These are phyloP conservation scores for Delphinella strobiligena DNA, from an alignment of 2,329 filamentous ascomycete genomes.

Conservation along the genomic window DNA sequence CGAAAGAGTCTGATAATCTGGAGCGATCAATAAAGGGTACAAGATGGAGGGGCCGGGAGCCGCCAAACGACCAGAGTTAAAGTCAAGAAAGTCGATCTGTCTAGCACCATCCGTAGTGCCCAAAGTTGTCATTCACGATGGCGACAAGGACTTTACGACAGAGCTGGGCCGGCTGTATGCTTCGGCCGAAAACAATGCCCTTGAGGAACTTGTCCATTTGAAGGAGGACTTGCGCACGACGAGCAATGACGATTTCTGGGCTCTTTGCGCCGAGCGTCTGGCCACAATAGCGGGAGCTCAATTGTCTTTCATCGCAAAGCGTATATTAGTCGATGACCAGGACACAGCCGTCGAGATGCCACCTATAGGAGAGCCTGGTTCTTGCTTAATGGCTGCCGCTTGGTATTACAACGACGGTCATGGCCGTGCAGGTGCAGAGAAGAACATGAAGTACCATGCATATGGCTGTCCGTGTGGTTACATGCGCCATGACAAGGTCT, in stretches of 20 bases:
- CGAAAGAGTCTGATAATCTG: no score
- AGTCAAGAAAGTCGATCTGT: constrained; percentile 7
- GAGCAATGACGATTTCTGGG: constrained; percentile 52
- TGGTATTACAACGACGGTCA: constrained; percentile 54
- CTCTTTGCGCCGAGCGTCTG: constrained; percentile 49
- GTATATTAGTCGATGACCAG: constrained; percentile 48
- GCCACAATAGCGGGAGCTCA: constrained; percentile 52
- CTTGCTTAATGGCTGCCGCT: constrained; percentile 52
- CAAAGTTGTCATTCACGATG: constrained; percentile 27
- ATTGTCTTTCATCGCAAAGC: constrained; percentile 56
- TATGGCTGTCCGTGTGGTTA: constrained; percentile 54
- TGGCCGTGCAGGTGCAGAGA: constrained; percentile 39
- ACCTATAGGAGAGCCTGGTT: constrained; percentile 47
- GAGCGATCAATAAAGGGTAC: no score
- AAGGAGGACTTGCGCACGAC: constrained; percentile 44
- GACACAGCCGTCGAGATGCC: constrained; percentile 48
- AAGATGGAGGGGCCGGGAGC: background rate
- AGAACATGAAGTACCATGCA: constrained; percentile 52
- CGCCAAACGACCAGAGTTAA: background rate
- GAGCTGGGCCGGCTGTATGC: constrained; percentile 15
- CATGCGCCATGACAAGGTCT: constrained; percentile 62
- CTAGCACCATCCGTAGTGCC: constrained; percentile 3
- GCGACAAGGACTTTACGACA: constrained; percentile 31
- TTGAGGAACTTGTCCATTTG: constrained; percentile 47
- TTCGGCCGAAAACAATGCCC: constrained; percentile 45